Evolutionary conservation across 352 stramenopile species (phyloP).

Genomic region (Thalassiosira mediterranea): DNA sequence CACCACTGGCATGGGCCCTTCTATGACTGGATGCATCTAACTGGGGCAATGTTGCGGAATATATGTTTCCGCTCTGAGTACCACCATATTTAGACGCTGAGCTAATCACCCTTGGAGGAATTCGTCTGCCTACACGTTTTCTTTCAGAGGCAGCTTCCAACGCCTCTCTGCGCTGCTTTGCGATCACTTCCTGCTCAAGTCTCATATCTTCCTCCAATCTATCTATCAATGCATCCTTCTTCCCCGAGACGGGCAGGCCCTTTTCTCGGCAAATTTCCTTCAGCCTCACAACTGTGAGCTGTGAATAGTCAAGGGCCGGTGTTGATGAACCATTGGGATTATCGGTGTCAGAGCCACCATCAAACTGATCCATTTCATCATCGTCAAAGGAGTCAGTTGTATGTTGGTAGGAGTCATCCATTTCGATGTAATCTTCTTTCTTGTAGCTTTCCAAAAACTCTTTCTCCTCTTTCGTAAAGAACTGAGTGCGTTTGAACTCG

Average conservation of each 20-base stretch:
- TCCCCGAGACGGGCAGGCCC: conserved; percentile 66
- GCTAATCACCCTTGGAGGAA: no score
- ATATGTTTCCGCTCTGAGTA: conserved; percentile 24
- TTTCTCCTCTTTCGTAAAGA: conserved; percentile 64
- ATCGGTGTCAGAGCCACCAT: conserved; percentile 1
- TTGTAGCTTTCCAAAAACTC: conserved; percentile 69
- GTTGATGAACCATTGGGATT: no score
- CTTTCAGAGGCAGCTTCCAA: background rate
- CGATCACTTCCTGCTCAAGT: conserved; percentile 19
- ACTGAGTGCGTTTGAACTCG: conserved; percentile 54
- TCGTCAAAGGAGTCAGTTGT: conserved; percentile 16
- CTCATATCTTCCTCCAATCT: conserved; percentile 49
- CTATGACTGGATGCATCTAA: conserved; percentile 22
- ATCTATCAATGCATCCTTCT: conserved; percentile 68
- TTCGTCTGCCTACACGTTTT: background rate
- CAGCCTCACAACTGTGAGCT: conserved; percentile 60
- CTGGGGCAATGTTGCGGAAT: conserved; percentile 35
- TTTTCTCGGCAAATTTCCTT: conserved; percentile 74
- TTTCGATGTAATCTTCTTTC: conserved; percentile 34
- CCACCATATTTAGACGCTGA: background rate
- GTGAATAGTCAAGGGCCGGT: conserved; percentile 63
- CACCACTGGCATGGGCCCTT: conserved; percentile 14
- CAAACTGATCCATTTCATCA: conserved; percentile 22
- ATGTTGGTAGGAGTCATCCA: conserved; percentile 35
- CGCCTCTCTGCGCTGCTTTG: conserved; percentile 18